Base-by-base conservation (phyloP, 192 early-diverging fungal genomes). In the Mortierella antarctica region DNA sequence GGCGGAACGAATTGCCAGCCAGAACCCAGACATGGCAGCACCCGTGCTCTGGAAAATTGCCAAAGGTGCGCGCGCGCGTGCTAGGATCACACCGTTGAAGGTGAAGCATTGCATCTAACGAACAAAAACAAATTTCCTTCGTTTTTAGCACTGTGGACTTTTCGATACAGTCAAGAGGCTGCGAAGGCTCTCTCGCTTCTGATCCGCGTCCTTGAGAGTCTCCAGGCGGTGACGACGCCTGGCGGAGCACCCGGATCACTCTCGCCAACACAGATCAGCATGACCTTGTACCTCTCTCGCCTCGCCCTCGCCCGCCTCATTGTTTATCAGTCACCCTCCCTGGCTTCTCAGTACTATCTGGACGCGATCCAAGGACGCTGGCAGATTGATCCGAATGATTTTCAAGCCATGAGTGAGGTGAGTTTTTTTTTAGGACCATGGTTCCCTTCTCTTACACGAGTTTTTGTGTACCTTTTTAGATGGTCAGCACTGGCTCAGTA, bases 1-100 rank as follows among this genome's bases (percentile, higher is more conserved):
- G 57, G 74, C 65, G 0, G 63, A 62, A 47, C 82, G 74, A 39
- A 57, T 74, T 14, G 63, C 44, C 7, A 74, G 66, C 5, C 77
- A 74, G 51, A 82, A 73, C 31, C 84, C 81, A 20, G 63, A 70
- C 8, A 74, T 75, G 70, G 80, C 84, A 5, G 80, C 73, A 17
- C 31, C 71, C 11, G 64, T 74, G 1, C 67, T 79, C 47, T 85
- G 80, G 80, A 78, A 78, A 48, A 69, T 85, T 12, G 66, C 84
- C 39, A 77, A 83, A 75, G 84, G 84, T 85, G 74, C 23, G 44
- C n/a, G n/a, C n/a, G n/a, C n/a, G n/a, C n/a, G n/a, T n/a, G n/a
- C 5, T 48, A 62, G 13, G 4, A 50, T 39, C 18, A 55, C 51
- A 41, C 15, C 11, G 55, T 41, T 7, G n/a, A 14, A 55, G 40